A percentile compares a stretch with the other conserved stretches of the same genome.
phyloP scores from a whole-genome alignment of 2,329 filamentous ascomycete species.

The Colletotrichum incanum region DNA sequence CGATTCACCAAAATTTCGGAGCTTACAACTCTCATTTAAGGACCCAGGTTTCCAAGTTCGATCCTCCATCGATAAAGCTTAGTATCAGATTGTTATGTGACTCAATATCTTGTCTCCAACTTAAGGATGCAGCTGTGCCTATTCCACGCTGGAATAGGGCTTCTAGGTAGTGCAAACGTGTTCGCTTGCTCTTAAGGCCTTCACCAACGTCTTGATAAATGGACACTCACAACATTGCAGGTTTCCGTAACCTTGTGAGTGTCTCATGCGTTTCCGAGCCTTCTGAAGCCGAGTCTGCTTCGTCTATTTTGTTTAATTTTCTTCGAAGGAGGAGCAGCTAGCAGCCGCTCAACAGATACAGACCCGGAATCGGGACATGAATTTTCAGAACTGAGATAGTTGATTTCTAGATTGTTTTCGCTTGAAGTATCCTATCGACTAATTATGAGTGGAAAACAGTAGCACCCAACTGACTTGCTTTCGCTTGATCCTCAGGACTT shows the following conservation, averaged over 20 bases:
- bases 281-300: too few species aligned
- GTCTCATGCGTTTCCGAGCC: background rate
- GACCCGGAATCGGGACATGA: background rate
- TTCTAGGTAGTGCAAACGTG: too few species aligned
- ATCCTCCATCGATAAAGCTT: background rate
- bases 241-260: background rate
- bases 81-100: background rate
- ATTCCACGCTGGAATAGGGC: too few species aligned
- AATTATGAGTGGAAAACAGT: background rate
- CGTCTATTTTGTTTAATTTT: too few species aligned
- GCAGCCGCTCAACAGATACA: background rate
- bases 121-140: background rate
- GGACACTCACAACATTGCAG: background rate
- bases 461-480: background rate
- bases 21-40: background rate
- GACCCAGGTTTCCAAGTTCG: background rate
- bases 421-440: background rate
- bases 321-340: background rate
- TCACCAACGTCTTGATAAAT: background rate
- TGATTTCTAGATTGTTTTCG: background rate
- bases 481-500: too few species aligned
- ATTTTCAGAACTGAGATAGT: background rate
- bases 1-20: background rate
- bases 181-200: background rate
- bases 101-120: background rate